These are phyloP conservation scores for Salvia miltiorrhiza DNA, from an alignment of 257 asterid species.

Conservation along the genomic window DNA sequence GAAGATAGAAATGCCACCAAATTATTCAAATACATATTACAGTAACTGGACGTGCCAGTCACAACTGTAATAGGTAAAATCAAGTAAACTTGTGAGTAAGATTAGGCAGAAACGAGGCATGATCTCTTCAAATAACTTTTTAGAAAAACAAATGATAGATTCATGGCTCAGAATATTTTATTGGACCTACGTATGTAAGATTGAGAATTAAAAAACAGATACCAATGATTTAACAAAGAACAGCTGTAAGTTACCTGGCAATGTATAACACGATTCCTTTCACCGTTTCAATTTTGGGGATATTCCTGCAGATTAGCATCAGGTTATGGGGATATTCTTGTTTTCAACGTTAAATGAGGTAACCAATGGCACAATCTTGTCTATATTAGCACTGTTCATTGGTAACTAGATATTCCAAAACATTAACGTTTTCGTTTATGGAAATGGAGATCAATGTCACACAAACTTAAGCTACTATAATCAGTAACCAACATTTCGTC, in stretches of 20 bases:
- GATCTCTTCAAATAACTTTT: neutral
- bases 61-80: neutral
- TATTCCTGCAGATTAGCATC: neutral
- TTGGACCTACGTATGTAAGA: neutral
- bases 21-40: neutral
- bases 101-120: neutral
- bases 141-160: neutral
- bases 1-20: neutral
- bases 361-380: neutral
- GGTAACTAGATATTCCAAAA: neutral
- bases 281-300: neutral
- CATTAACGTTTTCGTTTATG: slow-evolving; percentile 1
- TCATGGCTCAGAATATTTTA: neutral
- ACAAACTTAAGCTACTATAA: neutral
- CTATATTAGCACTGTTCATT: neutral
- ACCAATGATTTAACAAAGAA: neutral
- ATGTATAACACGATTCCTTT: neutral
- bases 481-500: neutral
- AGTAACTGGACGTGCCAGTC: neutral
- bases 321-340: slow-evolving; percentile 16
- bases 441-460: slow-evolving; percentile 8
- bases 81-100: neutral
- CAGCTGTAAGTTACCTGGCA: neutral
- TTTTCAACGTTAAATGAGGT: slow-evolving; percentile 19
- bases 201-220: neutral